Base-by-base conservation (phyloP, 768 basidiomycete genomes). In the Zangia roseola region DNA sequence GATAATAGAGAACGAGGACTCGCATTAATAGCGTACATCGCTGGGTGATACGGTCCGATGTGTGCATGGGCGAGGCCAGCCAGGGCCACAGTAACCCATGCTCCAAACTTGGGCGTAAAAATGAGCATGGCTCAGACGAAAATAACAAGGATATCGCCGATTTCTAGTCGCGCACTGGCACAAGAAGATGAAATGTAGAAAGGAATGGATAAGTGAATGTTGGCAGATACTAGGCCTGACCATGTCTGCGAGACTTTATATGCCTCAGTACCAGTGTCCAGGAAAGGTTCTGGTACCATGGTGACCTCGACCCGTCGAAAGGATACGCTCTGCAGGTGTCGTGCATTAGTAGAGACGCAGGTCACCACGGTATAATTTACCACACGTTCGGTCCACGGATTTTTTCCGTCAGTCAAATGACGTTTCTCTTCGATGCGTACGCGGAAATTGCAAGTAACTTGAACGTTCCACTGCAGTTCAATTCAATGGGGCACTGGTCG, bases 11-110 rank as follows among this genome's bases (percentile, higher is more conserved):
- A 16, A 34, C 10, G 21, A 4, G n/a, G 23, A 17, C 20, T 49
- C 14, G 61, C 59, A 19, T 61, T 38, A 12, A 43, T 0, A 23
- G 40, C 20, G 17, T 35, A 59, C 54, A 60, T 53, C 31, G 17
- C 28, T 0, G 0, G 1, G 23, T 19, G 2, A 10, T 6, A 61
- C 5, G 21, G 2, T 25, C 0, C 10, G 0, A 41, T 17, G 40
- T 60, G 59, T 5, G 47, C 59, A 33, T 34, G 19, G 8, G 39
- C 47, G 16, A 60, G 44, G 26, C 46, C 25, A 38, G 52, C 56
- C 9, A 60, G 28, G 35, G 49, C 39, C 5, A 60, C 24, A 28
- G 51, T 36, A 13, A 21, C 24, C 59, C 48, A 58, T 40, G 31
- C 17, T 20, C 39, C 20, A 3, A 23, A 6, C 9, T 7, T 35